These are phyloP conservation scores for Gymnopus androsaceus DNA, from an alignment of 1,284 basidiomycete genomes.

Conservation along the genomic window DNA sequence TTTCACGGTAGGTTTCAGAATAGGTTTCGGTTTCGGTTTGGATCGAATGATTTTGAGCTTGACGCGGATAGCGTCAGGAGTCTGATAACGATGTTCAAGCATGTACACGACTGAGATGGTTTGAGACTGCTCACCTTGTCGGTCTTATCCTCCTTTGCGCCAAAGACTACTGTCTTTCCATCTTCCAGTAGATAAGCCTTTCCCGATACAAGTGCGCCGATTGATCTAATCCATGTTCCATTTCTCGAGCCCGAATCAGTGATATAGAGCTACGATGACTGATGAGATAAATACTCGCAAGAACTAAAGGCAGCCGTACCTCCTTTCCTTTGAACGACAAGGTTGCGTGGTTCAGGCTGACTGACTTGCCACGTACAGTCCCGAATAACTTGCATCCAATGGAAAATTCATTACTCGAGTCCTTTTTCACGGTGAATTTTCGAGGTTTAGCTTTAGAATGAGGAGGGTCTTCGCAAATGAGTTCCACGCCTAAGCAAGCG, in stretches of 20 bases:
- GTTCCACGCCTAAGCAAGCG: slow-evolving; percentile 1
- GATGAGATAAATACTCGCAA: neutral
- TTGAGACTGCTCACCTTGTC: neutral
- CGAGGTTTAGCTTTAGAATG: slow-evolving; percentile 1
- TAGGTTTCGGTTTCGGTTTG: neutral
- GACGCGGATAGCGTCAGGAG: slow-evolving; percentile 6
- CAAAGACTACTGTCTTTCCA: slow-evolving; percentile 10
- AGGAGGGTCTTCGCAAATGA: slow-evolving; percentile 9
- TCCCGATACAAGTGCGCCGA: neutral
- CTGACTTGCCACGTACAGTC: neutral
- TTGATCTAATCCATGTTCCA: slow-evolving; percentile 7
- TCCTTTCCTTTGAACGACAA: slow-evolving; percentile 4
- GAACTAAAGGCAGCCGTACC: neutral
- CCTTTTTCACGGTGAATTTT: neutral
- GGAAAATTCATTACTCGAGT: neutral
- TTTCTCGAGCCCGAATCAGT: slow-evolving; percentile 4
- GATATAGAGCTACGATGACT: slow-evolving; percentile 1
- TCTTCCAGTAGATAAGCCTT: slow-evolving; percentile 4
- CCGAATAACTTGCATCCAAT: slow-evolving; percentile 9
- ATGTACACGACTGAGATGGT: neutral
- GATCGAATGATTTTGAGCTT: neutral
- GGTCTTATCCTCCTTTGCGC: slow-evolving; percentile 9
- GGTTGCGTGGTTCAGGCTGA: slow-evolving; percentile 1
- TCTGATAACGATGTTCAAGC: neutral
- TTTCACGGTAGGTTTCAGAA: slow-evolving; percentile 1